Percentiles rank a stretch among this genome's conserved stretches.
These are phyloP conservation scores for Neurospora sp. DNA, from an alignment of 495 filamentous ascomycete species.

Conservation along the genomic window DNA sequence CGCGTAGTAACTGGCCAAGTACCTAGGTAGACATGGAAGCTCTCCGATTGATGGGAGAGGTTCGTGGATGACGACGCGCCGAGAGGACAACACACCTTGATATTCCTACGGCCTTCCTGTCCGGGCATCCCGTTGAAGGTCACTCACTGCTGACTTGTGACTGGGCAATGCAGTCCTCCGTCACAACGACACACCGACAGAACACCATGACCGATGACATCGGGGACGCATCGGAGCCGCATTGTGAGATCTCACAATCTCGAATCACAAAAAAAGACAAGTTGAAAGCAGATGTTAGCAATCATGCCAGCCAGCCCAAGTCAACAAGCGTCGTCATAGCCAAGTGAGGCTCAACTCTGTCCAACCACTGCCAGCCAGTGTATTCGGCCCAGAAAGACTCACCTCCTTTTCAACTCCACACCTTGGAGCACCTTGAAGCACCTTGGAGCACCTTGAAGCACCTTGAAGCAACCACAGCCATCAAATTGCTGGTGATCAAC, in stretches of 20 bases:
- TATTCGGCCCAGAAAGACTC: not conserved
- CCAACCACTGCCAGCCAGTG: too few relatives aligned
- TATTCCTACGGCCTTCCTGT: not conserved
- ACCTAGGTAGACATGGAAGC: not conserved
- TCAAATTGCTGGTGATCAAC: not conserved
- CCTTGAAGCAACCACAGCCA: not conserved
- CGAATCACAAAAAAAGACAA: too few relatives aligned
- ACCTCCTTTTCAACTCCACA: not conserved
- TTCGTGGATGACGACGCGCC: not conserved
- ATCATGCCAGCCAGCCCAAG: too few relatives aligned
- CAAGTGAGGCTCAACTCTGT: not conserved
- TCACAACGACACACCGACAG: not conserved
- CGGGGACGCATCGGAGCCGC: too few relatives aligned
- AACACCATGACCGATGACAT: not conserved
- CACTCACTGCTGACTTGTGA: too few relatives aligned
- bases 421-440: not conserved
- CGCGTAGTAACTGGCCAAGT: not conserved
- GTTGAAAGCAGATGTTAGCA: too few relatives aligned
- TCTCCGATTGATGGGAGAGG: not conserved
- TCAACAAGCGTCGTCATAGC: not conserved
- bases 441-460: not conserved
- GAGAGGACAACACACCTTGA: not conserved
- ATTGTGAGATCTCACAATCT: not conserved
- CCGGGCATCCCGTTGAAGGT: not conserved
- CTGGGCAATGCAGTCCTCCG: too few relatives aligned